Evolutionary conservation across 2,329 filamentous ascomycete genomes (phyloP).

Genomic region (Scedosporium dehoogii): DNA sequence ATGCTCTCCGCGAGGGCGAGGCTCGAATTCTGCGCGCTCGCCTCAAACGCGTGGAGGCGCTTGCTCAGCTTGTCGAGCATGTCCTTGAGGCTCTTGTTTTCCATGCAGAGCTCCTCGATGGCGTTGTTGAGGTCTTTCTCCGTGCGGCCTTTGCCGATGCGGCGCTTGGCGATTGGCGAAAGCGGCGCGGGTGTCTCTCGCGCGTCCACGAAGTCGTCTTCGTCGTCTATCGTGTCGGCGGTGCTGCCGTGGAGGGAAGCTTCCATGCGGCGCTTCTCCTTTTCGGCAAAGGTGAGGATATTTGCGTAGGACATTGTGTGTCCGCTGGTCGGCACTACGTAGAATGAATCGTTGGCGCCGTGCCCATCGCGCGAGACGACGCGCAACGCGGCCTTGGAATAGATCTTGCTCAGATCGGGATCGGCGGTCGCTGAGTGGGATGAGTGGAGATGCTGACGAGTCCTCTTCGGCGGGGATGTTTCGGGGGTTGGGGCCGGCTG

Average conservation of each 20-base stretch:
- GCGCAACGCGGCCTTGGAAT: constrained; percentile 74
- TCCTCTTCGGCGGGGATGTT: constrained; percentile 25
- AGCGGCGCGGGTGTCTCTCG: constrained; percentile 50
- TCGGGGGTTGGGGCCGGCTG: constrained; percentile 10
- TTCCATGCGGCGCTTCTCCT: constrained; percentile 51
- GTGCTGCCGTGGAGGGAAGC: constrained; percentile 41
- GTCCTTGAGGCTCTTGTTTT: constrained; percentile 78
- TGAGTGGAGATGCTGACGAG: constrained; percentile 21
- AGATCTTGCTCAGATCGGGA: constrained; percentile 73
- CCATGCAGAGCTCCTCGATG: constrained; percentile 77
- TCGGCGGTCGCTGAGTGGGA: constrained; percentile 27
- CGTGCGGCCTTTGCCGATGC: constrained; percentile 27
- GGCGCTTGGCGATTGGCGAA: constrained; percentile 30
- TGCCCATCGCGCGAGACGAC: constrained; percentile 64
- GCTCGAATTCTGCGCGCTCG: constrained; percentile 78
- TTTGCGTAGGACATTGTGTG: constrained; percentile 90
- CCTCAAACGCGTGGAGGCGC: constrained; percentile 86
- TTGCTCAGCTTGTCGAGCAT: constrained; percentile 79
- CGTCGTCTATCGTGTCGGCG: constrained; percentile 44
- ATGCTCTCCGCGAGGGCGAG: constrained; percentile 80
- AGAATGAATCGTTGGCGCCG: constrained; percentile 68
- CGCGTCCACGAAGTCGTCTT: constrained; percentile 87
- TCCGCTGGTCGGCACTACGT: constrained; percentile 85
- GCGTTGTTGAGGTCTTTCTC: constrained; percentile 50
- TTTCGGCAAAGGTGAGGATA: constrained; percentile 64